Base-by-base conservation (phyloP, 345 rosid species). In the Aurinia saxatilis region DNA sequence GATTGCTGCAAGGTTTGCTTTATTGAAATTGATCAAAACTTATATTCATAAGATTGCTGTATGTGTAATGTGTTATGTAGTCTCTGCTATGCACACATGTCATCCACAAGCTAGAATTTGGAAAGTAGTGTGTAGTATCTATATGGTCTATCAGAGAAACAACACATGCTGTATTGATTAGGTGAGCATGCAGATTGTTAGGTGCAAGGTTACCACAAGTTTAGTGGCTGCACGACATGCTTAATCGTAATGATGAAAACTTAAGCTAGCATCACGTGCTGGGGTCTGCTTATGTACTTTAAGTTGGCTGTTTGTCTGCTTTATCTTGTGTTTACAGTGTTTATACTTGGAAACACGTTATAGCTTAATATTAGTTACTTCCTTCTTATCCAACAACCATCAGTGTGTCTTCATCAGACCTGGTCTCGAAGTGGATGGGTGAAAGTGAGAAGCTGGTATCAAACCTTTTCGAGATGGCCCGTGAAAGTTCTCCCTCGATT, bases 371-470 rank as follows among this genome's bases (percentile, higher is more conserved):
- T 30, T 4, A 45, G 63, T 65, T 66, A 17, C 50, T 50, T 65
- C 30, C 27, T 69, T 52, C 40, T 66, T 53, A 55, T 50, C 56
- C 66, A 51, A 68, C 62, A 55, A 15, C 54, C 71, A 14, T 40
- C 57, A 91, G 98, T 69, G 81, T 91, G 57, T 91, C 98, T 71
- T 91, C 98, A 8, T 91, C 96, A 25, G 98, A 91, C 78, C 82
- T 88, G 64, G 96, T 91, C 49, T 91, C 98, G 36, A 91, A 91
- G 77, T 91, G 98, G 98, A 91, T 91, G 98, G 98, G 96, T 54
- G 98, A 91, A 76, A 91, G 98, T 73, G 98, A 91, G 68, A 91
- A 91, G 81, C 79, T 91, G 34, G 98, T 91, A 15, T 80, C 98
- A 50, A 91, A 81, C 71, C 96, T 91, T 70, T 88, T 91, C 51